Evolutionary conservation across 768 basidiomycete genomes (phyloP).

Genomic region (Kwoniella bestiolae): DNA sequence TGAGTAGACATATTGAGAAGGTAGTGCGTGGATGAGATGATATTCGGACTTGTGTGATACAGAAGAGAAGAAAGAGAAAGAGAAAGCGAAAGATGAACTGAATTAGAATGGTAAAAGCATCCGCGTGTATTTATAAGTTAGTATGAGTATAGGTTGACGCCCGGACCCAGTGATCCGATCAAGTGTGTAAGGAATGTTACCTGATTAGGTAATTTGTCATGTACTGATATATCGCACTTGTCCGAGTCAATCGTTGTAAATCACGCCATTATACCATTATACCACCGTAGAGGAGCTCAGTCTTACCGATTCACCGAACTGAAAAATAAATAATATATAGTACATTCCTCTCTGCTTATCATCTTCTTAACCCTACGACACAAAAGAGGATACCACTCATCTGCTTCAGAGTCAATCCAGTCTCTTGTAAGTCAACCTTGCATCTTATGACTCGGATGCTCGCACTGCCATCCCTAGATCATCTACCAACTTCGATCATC

Average conservation of each 20-base stretch:
- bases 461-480: neutral
- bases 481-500: neutral
- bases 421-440: too few species aligned
- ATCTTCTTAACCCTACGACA: neutral
- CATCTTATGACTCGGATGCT: neutral
- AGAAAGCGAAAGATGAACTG: neutral
- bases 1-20: neutral
- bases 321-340: neutral
- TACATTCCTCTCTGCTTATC: neutral
- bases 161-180: constrained; percentile 4
- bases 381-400: too few species aligned
- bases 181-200: neutral
- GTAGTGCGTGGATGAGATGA: neutral
- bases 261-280: neutral
- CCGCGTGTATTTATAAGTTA: neutral
- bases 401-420: neutral
- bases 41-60: neutral
- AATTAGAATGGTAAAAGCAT: constrained; percentile 3
- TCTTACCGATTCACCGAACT: neutral
- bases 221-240: neutral
- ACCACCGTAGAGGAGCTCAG: neutral
- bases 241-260: constrained; percentile 2
- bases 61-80: neutral
- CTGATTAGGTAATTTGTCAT: neutral
- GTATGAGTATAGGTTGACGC: neutral